phyloP scores from a whole-genome alignment of 139 green algal species.

The Coccomyxa sp. region DNA sequence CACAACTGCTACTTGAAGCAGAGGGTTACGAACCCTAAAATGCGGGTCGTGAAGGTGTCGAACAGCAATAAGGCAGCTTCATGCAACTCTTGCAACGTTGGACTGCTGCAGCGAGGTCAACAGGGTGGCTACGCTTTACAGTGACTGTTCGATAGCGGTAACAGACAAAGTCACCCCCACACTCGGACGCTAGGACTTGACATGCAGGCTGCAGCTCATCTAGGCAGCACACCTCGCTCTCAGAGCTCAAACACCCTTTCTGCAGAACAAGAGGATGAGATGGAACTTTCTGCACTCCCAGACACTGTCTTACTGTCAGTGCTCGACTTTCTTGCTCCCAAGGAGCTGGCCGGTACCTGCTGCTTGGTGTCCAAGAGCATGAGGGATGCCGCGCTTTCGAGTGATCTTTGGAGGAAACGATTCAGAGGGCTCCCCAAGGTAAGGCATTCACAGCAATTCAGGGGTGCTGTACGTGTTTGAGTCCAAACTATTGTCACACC shows the following conservation, averaged over 20 bases:
- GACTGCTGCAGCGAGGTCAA: too few relatives aligned
- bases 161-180: neutral
- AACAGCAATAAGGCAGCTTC: too few relatives aligned
- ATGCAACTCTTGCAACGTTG: too few relatives aligned
- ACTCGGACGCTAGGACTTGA: neutral
- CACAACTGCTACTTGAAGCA: too few relatives aligned
- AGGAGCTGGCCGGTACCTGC: neutral
- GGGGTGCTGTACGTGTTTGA: neutral
- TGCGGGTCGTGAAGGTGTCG: too few relatives aligned
- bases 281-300: neutral
- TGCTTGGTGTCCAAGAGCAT: neutral
- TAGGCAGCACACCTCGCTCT: too few relatives aligned
- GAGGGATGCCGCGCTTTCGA: neutral
- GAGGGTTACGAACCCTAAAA: too few relatives aligned
- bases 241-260: neutral
- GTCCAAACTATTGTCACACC: neutral
- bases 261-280: neutral
- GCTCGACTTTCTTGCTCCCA: neutral
- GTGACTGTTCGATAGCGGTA: neutral
- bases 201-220: neutral
- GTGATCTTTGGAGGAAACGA: neutral
- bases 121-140: too few relatives aligned
- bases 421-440: neutral
- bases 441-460: neutral
- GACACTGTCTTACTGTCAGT: neutral